Base-by-base conservation (phyloP, 2,329 filamentous ascomycete genomes). In the Aspergillus luchuensis region DNA sequence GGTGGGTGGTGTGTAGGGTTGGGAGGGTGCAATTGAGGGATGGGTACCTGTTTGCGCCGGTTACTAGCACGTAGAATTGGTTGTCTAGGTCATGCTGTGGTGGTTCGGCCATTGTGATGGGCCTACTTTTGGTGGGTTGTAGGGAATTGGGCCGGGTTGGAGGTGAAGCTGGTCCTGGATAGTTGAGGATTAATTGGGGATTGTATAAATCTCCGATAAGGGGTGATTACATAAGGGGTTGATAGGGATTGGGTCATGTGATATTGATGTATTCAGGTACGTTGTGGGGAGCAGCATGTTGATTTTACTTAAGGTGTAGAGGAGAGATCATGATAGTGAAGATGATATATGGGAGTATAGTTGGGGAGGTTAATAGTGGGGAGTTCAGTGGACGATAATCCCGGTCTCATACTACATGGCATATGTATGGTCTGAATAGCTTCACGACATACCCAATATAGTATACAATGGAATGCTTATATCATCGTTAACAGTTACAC, bases 21-120 rank as follows among this genome's bases (percentile, higher is more conserved):
- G 30, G 38, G 45, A 36, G 30, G 50, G 15, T 52, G 17, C 45
- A 48, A 58, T 48, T 56, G 19, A 28, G 36, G n/a, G 11, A n/a
- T 15, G 25, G 50, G 59, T 83, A 93, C 92, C 91, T 93, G 77
- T 96, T 96, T 38, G 91, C 91, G 56, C 92, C 92, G 0, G 92
- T 96, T 43, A 97, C 86, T 41, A 97, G 81, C 8, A 91, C 86
- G 72, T 74, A 76, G 43, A 65, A 64, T 50, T 70, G 69, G 41
- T 73, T 68, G 30, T 70, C 60, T 36, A 56, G 52, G 39, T 57
- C 55, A 28, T 58, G 47, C n/a, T 45, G 41, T 6, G 57, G 21
- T 41, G 33, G 25, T 36, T 60, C 17, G 54, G 63, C 25, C 70
- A 69, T 60, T 60, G 56, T 52, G 62, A 54, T 28, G 17, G 30